phyloP scores from a whole-genome alignment of 2,329 filamentous ascomycete species.

The Cladosporium sp. region DNA sequence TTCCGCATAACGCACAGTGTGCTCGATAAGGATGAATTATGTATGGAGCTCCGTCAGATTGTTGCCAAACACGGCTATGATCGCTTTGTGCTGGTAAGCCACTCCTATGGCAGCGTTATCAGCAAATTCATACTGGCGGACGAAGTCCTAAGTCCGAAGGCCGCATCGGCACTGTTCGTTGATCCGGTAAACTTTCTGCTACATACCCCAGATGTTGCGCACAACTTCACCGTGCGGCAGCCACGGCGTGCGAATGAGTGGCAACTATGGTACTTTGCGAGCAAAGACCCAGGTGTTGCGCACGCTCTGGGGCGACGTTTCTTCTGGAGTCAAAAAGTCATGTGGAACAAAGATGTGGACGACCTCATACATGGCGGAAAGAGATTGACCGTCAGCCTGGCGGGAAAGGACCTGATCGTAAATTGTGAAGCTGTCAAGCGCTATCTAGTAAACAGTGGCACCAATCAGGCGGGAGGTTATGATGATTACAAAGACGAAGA shows the following conservation, averaged over 20 bases:
- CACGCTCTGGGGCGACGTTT: not conserved
- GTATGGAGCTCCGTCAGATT: not conserved
- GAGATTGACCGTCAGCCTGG: not conserved
- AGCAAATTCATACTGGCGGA: not conserved
- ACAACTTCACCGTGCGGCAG: not conserved
- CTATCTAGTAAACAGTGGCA: not conserved
- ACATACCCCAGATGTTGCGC: not conserved
- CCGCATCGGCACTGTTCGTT: not conserved
- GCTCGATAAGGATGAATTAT: not conserved
- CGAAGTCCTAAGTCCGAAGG: not conserved
- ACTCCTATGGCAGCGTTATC: not conserved
- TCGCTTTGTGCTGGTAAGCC: not conserved
- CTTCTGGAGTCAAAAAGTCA: not conserved
- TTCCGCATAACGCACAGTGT: not conserved
- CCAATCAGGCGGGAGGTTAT: not conserved
- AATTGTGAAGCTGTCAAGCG: not conserved
- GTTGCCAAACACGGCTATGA: not conserved
- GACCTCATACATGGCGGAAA: not conserved
- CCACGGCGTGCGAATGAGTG: not conserved
- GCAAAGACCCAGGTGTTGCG: not conserved
- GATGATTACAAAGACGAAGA: not conserved
- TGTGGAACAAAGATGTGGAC: not conserved
- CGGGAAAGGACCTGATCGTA: conserved; percentile 1
- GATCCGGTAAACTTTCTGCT: not conserved
- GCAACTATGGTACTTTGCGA: conserved; percentile 1